These are phyloP conservation scores for Penicillium paxilli DNA, from an alignment of 495 filamentous ascomycete genomes.

Conservation along the genomic window DNA sequence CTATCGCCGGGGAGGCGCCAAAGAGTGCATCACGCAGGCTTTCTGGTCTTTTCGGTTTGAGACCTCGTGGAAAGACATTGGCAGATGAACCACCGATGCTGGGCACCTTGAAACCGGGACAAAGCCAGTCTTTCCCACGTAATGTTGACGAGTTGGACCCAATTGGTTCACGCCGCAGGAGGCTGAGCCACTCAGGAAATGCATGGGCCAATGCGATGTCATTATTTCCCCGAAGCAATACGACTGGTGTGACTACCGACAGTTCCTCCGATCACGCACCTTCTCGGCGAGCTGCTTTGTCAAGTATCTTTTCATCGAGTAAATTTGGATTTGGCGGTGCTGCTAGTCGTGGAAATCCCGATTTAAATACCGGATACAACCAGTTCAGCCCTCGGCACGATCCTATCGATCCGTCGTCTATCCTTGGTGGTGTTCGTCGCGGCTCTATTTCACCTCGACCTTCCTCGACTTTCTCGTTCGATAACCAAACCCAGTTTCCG, in stretches of 20 bases:
- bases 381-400: conserved; percentile 63
- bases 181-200: conserved; percentile 64
- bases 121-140: conserved; percentile 83
- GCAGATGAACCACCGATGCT: conserved; percentile 69
- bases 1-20: conserved; percentile 41
- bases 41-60: conserved; percentile 64
- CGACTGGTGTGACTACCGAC: conserved; percentile 38
- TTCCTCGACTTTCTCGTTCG: conserved; percentile 75
- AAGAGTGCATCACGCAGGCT: conserved; percentile 54
- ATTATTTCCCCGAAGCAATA: conserved; percentile 51
- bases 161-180: conserved; percentile 61
- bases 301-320: conserved; percentile 46
- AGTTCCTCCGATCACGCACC: conserved; percentile 47
- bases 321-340: conserved; percentile 42
- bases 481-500: conserved; percentile 62
- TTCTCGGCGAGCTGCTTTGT: conserved; percentile 43
- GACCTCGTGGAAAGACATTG: conserved; percentile 68
- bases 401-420: conserved; percentile 53
- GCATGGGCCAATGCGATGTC: conserved; percentile 60
- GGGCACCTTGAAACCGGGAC: conserved; percentile 70
- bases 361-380: conserved; percentile 54
- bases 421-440: conserved; percentile 54
- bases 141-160: conserved; percentile 67
- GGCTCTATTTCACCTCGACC: conserved; percentile 73
- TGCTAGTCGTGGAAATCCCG: conserved; percentile 43